Percentiles rank a stretch among this genome's conserved stretches.
Evolutionary conservation across 1,139 yeast species (phyloP).

Genomic region (Saccharomycopsis hybrid): DNA sequence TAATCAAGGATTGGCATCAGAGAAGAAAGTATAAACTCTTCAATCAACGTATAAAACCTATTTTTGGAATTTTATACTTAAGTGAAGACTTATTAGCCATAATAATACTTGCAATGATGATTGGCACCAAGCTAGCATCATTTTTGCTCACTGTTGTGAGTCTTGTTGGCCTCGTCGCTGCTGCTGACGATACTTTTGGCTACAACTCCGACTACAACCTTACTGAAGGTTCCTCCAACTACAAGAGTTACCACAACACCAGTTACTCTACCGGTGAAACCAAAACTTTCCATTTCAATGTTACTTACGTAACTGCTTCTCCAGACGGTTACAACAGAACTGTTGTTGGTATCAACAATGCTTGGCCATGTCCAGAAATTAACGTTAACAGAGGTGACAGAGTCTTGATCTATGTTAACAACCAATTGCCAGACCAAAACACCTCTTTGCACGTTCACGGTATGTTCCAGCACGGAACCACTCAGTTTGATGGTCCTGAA

Average conservation of each 20-base stretch:
- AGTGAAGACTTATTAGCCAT: no score
- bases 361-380: conserved; percentile 71
- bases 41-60: no score
- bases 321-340: conserved; percentile 53
- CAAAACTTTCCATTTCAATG: conserved; percentile 33
- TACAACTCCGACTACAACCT: background rate
- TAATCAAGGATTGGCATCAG: no score
- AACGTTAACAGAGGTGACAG: conserved; percentile 60
- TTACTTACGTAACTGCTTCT: conserved; percentile 49
- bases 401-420: conserved; percentile 49
- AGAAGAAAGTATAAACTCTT: no score
- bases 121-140: no score
- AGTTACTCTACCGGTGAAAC: conserved; percentile 17
- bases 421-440: conserved; percentile 45
- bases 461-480: conserved; percentile 52
- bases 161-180: no score
- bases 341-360: conserved; percentile 61
- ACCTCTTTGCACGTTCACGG: conserved; percentile 78
- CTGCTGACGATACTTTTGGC: no score
- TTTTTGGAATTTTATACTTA: no score
- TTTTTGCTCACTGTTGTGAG: no score
- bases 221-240: background rate
- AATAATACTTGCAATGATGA: no score
- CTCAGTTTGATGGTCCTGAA: conserved; percentile 74
- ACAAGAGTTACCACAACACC: background rate